A percentile compares a stretch with the other conserved stretches of the same genome.
Evolutionary conservation across 2,329 filamentous ascomycete species (phyloP).

Genomic region (Calonectria crousiana): DNA sequence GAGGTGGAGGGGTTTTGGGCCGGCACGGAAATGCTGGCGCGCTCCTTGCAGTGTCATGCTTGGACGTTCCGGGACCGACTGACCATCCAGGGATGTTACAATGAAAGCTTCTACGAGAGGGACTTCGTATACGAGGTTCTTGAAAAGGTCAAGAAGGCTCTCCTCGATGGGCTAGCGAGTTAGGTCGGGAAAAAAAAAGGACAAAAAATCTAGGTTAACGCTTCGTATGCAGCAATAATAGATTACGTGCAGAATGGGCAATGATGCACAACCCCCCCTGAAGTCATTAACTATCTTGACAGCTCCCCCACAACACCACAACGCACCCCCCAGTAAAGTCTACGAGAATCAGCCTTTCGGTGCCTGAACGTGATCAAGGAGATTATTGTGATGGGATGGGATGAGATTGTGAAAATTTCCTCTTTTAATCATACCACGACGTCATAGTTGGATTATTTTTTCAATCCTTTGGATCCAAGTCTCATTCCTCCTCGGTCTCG

Average conservation of each 20-base stretch:
- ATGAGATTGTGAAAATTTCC: neutral
- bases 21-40: slow-evolving; percentile 48
- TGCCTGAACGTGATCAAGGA: neutral
- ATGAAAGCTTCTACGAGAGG: slow-evolving; percentile 46
- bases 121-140: slow-evolving; percentile 43
- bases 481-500: neutral
- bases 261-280: neutral
- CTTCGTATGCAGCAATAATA: neutral
- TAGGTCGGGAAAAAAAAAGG: neutral
- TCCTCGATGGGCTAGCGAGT: slow-evolving; percentile 23
- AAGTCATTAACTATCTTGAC: neutral
- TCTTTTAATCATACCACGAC: neutral
- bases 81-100: slow-evolving; percentile 47
- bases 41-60: slow-evolving; percentile 44
- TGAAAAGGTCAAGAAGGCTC: slow-evolving; percentile 26
- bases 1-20: slow-evolving; percentile 43
- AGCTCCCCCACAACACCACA: neutral
- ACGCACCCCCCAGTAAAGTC: neutral
- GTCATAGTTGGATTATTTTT: neutral
- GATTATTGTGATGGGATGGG: neutral
- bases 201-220: neutral
- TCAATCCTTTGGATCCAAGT: neutral
- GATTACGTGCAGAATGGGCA: neutral
- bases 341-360: neutral
- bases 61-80: slow-evolving; percentile 50